A percentile compares a stretch with the other conserved stretches of the same genome.
These are phyloP conservation scores for Trichoderma parareesei DNA, from an alignment of 495 filamentous ascomycete species.

Conservation along the genomic window DNA sequence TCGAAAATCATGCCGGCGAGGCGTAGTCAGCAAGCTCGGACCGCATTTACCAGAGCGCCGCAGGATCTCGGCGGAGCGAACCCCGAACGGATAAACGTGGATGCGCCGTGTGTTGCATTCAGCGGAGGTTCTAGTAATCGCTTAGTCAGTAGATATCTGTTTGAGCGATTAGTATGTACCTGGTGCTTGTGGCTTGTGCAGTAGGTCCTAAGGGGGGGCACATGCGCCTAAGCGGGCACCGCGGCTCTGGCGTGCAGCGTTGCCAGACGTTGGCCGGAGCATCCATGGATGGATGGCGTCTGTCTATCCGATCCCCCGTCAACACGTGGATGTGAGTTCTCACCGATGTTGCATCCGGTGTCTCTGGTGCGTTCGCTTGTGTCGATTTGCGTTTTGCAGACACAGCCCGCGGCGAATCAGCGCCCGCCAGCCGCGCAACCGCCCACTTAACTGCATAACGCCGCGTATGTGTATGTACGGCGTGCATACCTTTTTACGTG, in stretches of 20 bases:
- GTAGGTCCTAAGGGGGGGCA: too few relatives aligned
- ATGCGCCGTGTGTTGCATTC: too few relatives aligned
- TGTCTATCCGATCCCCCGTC: background rate
- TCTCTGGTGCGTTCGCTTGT: constrained; percentile 1
- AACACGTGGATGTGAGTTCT: background rate
- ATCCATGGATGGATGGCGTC: background rate
- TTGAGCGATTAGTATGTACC: too few relatives aligned
- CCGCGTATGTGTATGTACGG: background rate
- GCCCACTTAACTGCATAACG: constrained; percentile 3
- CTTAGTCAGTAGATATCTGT: too few relatives aligned
- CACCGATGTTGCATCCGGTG: constrained; percentile 1
- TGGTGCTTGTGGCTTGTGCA: too few relatives aligned
- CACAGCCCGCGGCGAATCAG: background rate
- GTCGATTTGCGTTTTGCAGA: background rate
- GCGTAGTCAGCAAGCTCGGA: constrained; percentile 1
- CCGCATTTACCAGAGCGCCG: background rate
- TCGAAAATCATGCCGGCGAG: background rate
- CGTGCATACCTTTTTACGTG: constrained; percentile 2
- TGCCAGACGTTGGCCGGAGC: background rate
- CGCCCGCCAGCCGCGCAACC: too few relatives aligned
- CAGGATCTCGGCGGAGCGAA: background rate
- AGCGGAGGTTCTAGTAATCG: too few relatives aligned
- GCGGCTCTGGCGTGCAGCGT: background rate
- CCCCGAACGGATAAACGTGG: background rate
- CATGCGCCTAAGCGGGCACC: too few relatives aligned